phyloP scores from a whole-genome alignment of 495 filamentous ascomycete species.

The Aspergillus sclerotiicarbonarius region DNA sequence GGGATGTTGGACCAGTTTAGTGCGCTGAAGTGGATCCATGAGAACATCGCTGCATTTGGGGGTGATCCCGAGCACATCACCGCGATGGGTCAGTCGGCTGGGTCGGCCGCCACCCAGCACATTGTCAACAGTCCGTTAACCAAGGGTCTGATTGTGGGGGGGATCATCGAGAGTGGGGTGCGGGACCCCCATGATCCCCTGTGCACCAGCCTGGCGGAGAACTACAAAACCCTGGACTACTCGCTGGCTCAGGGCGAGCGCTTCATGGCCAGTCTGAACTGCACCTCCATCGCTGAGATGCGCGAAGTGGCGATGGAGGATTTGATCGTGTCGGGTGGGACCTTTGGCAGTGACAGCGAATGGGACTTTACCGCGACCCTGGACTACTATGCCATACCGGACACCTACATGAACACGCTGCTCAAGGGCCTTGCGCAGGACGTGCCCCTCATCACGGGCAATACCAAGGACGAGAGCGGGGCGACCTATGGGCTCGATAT shows the following conservation, averaged over 20 bases:
- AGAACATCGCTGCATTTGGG: slow-evolving; percentile 52
- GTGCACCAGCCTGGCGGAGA: neutral
- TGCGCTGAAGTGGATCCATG: slow-evolving; percentile 48
- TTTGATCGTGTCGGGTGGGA: neutral
- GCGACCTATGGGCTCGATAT: slow-evolving; percentile 8
- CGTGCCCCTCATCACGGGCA: slow-evolving; percentile 8
- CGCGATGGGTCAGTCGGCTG: slow-evolving; percentile 37
- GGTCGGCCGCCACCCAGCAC: slow-evolving; percentile 33
- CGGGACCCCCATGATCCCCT: slow-evolving; percentile 8
- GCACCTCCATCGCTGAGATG: neutral
- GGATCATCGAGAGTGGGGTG: slow-evolving; percentile 5
- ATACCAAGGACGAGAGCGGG: slow-evolving; percentile 11
- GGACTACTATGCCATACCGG: slow-evolving; percentile 6
- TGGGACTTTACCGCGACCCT: slow-evolving; percentile 1
- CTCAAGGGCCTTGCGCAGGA: neutral
- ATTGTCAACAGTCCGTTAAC: slow-evolving; percentile 4
- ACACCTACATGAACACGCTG: slow-evolving; percentile 7
- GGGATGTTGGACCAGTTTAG: slow-evolving; percentile 9
- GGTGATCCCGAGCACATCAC: slow-evolving; percentile 52
- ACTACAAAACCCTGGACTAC: neutral
- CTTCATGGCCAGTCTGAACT: neutral
- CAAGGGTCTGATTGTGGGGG: slow-evolving; percentile 2
- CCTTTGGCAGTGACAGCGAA: neutral
- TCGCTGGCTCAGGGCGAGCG: neutral
- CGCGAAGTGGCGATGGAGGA: neutral